A percentile compares a stretch with the other conserved stretches of the same genome.
Conservation (phyloP, 768 basidiomycete species). For the Rickenella mellea region DNA sequence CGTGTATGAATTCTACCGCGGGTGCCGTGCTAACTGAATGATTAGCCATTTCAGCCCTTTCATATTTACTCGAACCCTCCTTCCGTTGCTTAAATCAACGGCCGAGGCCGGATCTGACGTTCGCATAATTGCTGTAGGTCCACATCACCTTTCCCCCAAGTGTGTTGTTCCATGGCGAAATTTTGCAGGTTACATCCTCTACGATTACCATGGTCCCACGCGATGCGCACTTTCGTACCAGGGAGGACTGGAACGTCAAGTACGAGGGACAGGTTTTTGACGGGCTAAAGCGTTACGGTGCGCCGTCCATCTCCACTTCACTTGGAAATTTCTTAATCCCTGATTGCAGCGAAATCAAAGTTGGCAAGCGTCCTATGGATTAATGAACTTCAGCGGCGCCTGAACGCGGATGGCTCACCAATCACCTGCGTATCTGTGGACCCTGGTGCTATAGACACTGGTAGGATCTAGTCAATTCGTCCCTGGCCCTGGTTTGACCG, state of each 20-base stretch:
- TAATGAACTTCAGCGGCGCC: slow-evolving; percentile 36
- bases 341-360: slow-evolving; percentile 40
- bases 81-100: slow-evolving; percentile 21
- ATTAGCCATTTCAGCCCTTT: slow-evolving; percentile 20
- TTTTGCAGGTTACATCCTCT: slow-evolving; percentile 25
- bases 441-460: slow-evolving; percentile 32
- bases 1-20: slow-evolving; percentile 3
- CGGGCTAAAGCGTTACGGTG: slow-evolving; percentile 24
- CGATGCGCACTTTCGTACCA: slow-evolving; percentile 17
- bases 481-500: no score
- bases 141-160: no score
- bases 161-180: background rate
- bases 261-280: slow-evolving; percentile 16
- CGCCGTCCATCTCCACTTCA: background rate
- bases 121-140: slow-evolving; percentile 47
- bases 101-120: slow-evolving; percentile 41
- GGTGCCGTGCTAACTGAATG: background rate
- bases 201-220: slow-evolving; percentile 15
- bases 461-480: slow-evolving; percentile 7
- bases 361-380: slow-evolving; percentile 41
- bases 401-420: slow-evolving; percentile 25
- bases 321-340: background rate
- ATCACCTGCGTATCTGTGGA: slow-evolving; percentile 32
- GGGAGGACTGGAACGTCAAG: slow-evolving; percentile 26
- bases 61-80: slow-evolving; percentile 18